Base-by-base conservation (phyloP, 2,329 filamentous ascomycete genomes). In the Penicillium verrucosum region DNA sequence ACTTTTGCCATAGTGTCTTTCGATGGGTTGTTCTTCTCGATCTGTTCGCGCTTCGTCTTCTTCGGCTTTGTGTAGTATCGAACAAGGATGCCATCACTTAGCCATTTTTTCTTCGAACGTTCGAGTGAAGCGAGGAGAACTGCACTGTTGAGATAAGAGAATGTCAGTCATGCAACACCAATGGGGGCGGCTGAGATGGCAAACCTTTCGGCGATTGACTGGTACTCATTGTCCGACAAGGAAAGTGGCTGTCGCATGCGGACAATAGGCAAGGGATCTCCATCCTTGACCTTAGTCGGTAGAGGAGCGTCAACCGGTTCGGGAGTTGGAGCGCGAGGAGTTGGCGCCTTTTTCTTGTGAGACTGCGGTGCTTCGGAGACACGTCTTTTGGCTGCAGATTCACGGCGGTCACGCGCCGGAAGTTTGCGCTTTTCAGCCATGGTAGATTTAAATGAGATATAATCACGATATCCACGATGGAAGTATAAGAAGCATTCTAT, bases 41-140 rank as follows among this genome's bases (percentile, higher is more conserved):
- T 72, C 51, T 78, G 78, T 50, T 80, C 76, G 41, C 76, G 75
- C 66, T 83, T 84, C 23, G 81, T 81, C 61, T 80, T 81, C 57
- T 81, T 79, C 7, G 82, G 81, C 66, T 84, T 84, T 25, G 78
- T 78, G 78, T 82, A 85, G 68, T 83, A 85, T 61, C 80, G 78
- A 56, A 82, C 77, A 56, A 85, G 79, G 10, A 84, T 75, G 29
- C 81, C 80, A 58, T 81, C 76, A 51, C 73, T 77, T 0, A 82
- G 73, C 82, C 82, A 85, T 70, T 78, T 81, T 62, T 81, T 78
- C 50, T 84, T 82, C 43, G 85, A 87, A 58, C 81, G 78, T 65
- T 85, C 79, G 5, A 87, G 73, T 4, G 85, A 84, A 23, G 80
- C 75, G 42, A 80, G 75, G 48, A 87, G 75, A 27, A 87, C 80